Evolutionary conservation across 192 early-diverging fungal species (phyloP).

Genomic region (Funneliformis geosporum): DNA sequence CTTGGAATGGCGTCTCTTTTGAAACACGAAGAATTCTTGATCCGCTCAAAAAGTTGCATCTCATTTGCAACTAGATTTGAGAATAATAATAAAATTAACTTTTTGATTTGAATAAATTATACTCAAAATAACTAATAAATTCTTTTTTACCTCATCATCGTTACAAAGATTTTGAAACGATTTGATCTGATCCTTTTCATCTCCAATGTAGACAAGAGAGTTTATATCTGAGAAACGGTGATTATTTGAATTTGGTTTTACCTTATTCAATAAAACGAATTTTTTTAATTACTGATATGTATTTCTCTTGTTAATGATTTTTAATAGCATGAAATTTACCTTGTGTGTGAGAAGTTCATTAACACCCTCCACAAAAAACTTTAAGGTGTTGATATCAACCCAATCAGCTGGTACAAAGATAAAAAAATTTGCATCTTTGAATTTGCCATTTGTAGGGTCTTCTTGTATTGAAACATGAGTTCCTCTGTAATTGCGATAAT

Average conservation of each 20-base stretch:
- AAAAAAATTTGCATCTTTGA: not conserved
- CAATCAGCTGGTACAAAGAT: not conserved
- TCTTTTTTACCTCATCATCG: not conserved
- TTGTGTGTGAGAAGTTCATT: not conserved
- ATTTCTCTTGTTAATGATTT: not conserved
- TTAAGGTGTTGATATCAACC: slow-evolving; percentile 22
- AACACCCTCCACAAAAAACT: slow-evolving; percentile 4
- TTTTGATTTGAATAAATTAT: too few species aligned
- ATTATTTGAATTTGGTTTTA: not conserved
- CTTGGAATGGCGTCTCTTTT: not conserved
- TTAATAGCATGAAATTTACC: not conserved
- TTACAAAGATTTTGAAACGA: not conserved
- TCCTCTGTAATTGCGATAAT: not conserved
- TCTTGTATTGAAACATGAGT: too few species aligned
- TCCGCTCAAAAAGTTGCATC: not conserved
- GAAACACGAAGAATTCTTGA: not conserved
- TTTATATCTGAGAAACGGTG: not conserved
- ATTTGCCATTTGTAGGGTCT: not conserved
- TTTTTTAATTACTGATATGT: not conserved
- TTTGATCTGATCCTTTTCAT: not conserved
- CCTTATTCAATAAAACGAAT: not conserved
- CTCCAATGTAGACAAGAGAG: not conserved
- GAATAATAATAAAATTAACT: too few species aligned
- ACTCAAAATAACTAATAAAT: too few species aligned
- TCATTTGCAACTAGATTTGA: not conserved